These are phyloP conservation scores for Fraxinus pennsylvanica DNA, from an alignment of 257 asterid genomes.

Conservation along the genomic window DNA sequence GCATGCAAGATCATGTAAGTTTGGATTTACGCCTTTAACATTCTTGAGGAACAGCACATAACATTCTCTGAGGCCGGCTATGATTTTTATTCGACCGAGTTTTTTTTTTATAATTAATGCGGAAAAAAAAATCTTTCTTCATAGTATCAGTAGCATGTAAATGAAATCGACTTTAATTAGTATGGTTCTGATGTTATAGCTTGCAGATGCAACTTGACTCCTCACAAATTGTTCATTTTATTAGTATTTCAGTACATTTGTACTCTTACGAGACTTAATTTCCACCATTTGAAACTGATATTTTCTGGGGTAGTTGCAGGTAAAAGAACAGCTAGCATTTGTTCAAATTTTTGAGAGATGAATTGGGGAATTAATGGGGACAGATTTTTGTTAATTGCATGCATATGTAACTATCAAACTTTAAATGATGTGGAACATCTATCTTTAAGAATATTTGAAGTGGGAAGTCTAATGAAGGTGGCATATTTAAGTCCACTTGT, in stretches of 20 bases:
- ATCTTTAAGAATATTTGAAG: slow-evolving; percentile 40
- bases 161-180: background rate
- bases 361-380: background rate
- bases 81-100: slow-evolving; percentile 13
- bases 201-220: background rate
- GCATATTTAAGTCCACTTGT: slow-evolving; percentile 51
- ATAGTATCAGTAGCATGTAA: background rate
- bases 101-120: slow-evolving; percentile 2
- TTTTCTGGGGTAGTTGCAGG: slow-evolving; percentile 1
- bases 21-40: slow-evolving; percentile 77
- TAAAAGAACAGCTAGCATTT: background rate
- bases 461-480: slow-evolving; percentile 33
- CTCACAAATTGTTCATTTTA: background rate
- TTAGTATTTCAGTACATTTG: background rate
- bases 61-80: slow-evolving; percentile 3
- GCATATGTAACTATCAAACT: slow-evolving; percentile 35
- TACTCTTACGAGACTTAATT: background rate
- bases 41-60: slow-evolving; percentile 5
- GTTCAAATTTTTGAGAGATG: background rate
- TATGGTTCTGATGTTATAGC: background rate
- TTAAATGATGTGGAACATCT: slow-evolving; percentile 43
- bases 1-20: slow-evolving; percentile 75
- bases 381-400: slow-evolving; percentile 22
- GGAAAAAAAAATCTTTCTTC: background rate
- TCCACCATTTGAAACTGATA: background rate